Conservation (phyloP, 164 flowering plant genomes). For the Hamamelis virginiana region DNA sequence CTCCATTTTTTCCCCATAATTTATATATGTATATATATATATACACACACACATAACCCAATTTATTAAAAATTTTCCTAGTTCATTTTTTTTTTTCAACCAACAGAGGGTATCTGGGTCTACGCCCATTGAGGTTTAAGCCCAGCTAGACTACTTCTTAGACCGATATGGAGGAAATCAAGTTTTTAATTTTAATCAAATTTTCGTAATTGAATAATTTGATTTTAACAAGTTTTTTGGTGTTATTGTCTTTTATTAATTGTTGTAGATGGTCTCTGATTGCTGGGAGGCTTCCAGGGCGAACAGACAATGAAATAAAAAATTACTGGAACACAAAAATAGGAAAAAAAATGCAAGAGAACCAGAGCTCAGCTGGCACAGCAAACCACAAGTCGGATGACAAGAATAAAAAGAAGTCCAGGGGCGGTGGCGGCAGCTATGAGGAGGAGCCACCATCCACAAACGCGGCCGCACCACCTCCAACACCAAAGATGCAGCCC, state of each 20-base stretch:
- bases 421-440: too few relatives aligned
- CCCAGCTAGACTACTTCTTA: too few relatives aligned
- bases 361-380: background rate
- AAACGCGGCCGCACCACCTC: background rate
- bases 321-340: constrained; percentile 41
- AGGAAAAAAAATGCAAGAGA: constrained; percentile 17
- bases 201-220: too few relatives aligned
- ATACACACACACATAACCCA: background rate
- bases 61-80: too few relatives aligned
- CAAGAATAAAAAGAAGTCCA: background rate
- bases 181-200: too few relatives aligned
- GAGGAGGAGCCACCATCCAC: background rate
- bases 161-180: too few relatives aligned
- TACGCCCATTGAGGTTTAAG: too few relatives aligned
- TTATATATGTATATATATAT: background rate
- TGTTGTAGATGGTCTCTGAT: constrained; percentile 38
- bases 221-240: background rate
- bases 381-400: background rate
- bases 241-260: too few relatives aligned
- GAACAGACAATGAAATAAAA: constrained; percentile 46
- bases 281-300: constrained; percentile 43
- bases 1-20: too few relatives aligned
- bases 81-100: too few relatives aligned
- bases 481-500: background rate
- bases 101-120: too few relatives aligned